Evolutionary conservation across 768 basidiomycete genomes (phyloP).

Genomic region (Sarcodon aspratus): DNA sequence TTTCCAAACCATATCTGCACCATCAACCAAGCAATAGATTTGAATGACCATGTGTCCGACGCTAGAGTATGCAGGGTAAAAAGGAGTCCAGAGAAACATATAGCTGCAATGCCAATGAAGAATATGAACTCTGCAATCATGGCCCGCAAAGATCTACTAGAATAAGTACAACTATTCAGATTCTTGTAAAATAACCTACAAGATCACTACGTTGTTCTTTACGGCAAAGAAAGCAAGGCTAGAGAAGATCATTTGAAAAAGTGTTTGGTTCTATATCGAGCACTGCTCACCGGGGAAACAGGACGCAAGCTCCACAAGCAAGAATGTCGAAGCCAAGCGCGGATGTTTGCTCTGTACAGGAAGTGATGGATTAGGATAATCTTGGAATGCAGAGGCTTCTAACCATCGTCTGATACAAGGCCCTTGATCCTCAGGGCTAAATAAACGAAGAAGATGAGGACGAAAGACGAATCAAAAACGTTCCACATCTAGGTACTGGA

Average conservation of each 20-base stretch:
- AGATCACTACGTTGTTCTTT: constrained; percentile 65
- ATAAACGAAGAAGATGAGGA: constrained; percentile 59
- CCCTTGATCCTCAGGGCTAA: constrained; percentile 55
- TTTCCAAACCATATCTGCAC: constrained; percentile 84
- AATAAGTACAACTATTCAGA: constrained; percentile 1
- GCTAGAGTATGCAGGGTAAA: constrained; percentile 44
- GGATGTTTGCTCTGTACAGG: constrained; percentile 31
- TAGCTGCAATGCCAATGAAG: constrained; percentile 66
- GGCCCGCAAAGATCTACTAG: constrained; percentile 56
- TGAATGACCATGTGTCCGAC: constrained; percentile 24
- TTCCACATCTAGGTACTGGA: constrained; percentile 66
- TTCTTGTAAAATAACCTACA: constrained; percentile 33
- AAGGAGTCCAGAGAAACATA: constrained; percentile 73
- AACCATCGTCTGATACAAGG: constrained; percentile 41
- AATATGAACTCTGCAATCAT: constrained; percentile 76
- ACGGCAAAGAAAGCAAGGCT: constrained; percentile 75
- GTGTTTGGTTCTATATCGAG: not conserved
- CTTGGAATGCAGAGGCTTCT: constrained; percentile 4
- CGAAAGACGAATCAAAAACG: constrained; percentile 72
- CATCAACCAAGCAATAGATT: constrained; percentile 72
- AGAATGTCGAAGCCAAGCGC: constrained; percentile 73
- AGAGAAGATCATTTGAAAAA: not conserved
- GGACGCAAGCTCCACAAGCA: constrained; percentile 74
- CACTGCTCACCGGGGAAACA: constrained; percentile 58
- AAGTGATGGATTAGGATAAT: not conserved